Evolutionary conservation across 2,329 filamentous ascomycete genomes (phyloP).

Genomic region (Scopulariopsis brevicaulis): DNA sequence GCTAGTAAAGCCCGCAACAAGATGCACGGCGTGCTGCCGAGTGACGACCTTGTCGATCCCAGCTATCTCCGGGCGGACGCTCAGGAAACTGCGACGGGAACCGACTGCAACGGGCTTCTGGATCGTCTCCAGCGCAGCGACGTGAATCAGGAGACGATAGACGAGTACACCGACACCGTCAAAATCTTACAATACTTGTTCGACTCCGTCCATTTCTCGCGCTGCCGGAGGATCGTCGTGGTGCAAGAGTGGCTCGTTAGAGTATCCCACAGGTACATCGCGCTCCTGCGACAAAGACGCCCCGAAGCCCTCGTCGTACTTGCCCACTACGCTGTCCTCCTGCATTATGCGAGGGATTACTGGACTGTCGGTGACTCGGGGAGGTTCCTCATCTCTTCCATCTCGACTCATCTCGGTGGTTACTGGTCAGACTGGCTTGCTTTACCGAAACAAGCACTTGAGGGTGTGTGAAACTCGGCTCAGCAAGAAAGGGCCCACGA

Average conservation of each 20-base stretch:
- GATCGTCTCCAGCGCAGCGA: no score
- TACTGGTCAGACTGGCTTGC: slow-evolving; percentile 18
- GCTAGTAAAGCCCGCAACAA: slow-evolving; percentile 20
- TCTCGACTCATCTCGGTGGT: slow-evolving; percentile 15
- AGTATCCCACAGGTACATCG: slow-evolving; percentile 16
- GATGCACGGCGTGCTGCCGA: no score
- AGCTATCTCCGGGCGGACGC: background rate
- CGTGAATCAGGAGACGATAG: no score
- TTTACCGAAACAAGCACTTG: background rate
- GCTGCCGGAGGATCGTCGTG: slow-evolving; percentile 8
- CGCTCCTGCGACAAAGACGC: slow-evolving; percentile 18
- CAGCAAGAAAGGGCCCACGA: no score
- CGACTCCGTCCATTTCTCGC: slow-evolving; percentile 12
- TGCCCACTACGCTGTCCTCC: slow-evolving; percentile 27
- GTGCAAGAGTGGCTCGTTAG: slow-evolving; percentile 6
- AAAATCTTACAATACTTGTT: slow-evolving; percentile 18
- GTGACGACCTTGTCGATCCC: background rate
- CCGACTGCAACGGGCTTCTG: no score
- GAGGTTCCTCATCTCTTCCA: slow-evolving; percentile 13
- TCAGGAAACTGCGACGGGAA: background rate
- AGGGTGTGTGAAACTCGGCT: no score
- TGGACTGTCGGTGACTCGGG: slow-evolving; percentile 23
- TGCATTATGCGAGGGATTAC: slow-evolving; percentile 20
- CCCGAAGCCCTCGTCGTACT: slow-evolving; percentile 27
- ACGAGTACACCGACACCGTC: slow-evolving; percentile 11